A percentile compares a stretch with the other conserved stretches of the same genome.
These are phyloP conservation scores for Fragilaria crotonensis DNA, from an alignment of 108 stramenopile species.

Conservation along the genomic window DNA sequence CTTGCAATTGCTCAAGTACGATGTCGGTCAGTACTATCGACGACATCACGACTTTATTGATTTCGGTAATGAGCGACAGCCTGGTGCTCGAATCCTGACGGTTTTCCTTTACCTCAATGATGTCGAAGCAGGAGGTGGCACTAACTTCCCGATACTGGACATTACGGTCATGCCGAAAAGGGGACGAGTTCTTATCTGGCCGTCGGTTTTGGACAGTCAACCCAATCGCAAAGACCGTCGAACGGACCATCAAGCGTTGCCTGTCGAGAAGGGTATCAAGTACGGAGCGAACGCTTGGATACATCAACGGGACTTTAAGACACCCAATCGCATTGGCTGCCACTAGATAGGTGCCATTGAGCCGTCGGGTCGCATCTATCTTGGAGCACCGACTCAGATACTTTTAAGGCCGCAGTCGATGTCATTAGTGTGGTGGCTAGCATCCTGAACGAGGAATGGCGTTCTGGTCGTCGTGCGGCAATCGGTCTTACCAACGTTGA, in stretches of 20 bases:
- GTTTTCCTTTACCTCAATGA: conserved; percentile 86
- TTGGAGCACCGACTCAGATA: no score
- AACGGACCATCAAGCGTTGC: conserved; percentile 76
- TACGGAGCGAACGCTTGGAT: conserved; percentile 47
- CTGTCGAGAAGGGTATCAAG: conserved; percentile 70
- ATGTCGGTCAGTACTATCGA: conserved; percentile 42
- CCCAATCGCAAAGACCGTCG: conserved; percentile 48
- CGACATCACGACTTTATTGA: conserved; percentile 54
- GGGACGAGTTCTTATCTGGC: conserved; percentile 63
- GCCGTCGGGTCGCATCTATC: no score
- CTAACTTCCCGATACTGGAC: conserved; percentile 54
- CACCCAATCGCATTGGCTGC: background rate
- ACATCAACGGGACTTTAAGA: conserved; percentile 5
- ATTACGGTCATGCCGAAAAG: conserved; percentile 48
- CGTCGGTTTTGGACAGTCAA: conserved; percentile 50
- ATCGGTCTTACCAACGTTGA: no score
- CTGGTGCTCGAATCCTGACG: conserved; percentile 79
- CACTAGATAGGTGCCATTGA: no score
- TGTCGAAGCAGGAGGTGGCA: conserved; percentile 81
- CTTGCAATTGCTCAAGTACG: conserved; percentile 56
- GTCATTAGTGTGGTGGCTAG: no score
- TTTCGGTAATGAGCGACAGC: conserved; percentile 22
- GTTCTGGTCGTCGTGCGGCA: no score
- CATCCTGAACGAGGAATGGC: no score
- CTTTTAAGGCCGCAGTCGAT: no score